These are phyloP conservation scores for Limnanthes douglasii DNA, from an alignment of 345 rosid genomes.

Conservation along the genomic window DNA sequence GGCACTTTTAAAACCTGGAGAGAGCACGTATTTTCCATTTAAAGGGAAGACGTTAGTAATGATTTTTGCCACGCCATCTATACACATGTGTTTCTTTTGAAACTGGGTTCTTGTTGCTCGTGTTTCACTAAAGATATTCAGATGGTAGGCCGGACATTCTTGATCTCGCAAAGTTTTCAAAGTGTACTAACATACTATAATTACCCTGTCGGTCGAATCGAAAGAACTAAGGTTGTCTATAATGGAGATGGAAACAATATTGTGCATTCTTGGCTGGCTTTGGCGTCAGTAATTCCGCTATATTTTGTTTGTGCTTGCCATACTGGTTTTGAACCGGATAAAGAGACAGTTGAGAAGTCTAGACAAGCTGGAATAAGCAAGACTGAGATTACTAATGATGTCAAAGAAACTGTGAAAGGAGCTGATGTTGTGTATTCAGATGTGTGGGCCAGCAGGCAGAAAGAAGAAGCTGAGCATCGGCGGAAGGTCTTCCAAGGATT, in stretches of 20 bases:
- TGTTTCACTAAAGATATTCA: slow-evolving; percentile 67
- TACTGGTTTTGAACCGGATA: slow-evolving; percentile 80
- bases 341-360: slow-evolving; percentile 64
- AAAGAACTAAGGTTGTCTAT: slow-evolving; percentile 72
- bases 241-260: slow-evolving; percentile 95
- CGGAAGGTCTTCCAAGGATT: slow-evolving; percentile 75
- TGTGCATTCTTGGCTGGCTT: slow-evolving; percentile 86
- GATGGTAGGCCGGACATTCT: slow-evolving; percentile 60
- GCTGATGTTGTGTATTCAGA: slow-evolving; percentile 99
- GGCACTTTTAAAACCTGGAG: slow-evolving; percentile 48
- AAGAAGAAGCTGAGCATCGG: slow-evolving; percentile 84
- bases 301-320: slow-evolving; percentile 94
- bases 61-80: slow-evolving; percentile 74
- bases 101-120: slow-evolving; percentile 59
- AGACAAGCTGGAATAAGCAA: slow-evolving; percentile 63
- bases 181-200: slow-evolving; percentile 64
- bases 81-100: slow-evolving; percentile 70
- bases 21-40: slow-evolving; percentile 43
- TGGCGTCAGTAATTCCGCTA: slow-evolving; percentile 88
- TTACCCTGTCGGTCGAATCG: slow-evolving; percentile 50
- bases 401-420: slow-evolving; percentile 71
- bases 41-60: slow-evolving; percentile 67
- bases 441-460: slow-evolving; percentile 98
- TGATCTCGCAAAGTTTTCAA: slow-evolving; percentile 52
- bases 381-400: slow-evolving; percentile 78